Evolutionary conservation across 2,329 filamentous ascomycete genomes (phyloP), one percentile per base, ranked within the genome.

Genomic region (Fulvia fulva): DNA sequence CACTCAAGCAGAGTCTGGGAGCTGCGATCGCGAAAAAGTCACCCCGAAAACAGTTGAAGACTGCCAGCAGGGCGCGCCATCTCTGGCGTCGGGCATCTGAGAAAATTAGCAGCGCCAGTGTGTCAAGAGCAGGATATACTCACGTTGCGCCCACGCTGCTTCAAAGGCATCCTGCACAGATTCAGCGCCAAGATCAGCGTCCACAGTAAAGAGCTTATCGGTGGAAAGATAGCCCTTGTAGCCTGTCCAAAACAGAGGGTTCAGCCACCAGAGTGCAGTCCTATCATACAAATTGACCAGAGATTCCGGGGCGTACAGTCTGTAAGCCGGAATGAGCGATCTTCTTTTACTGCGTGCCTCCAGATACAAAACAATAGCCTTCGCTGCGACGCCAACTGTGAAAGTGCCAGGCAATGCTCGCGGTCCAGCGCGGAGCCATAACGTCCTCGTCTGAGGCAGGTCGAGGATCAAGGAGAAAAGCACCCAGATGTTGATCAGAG

Each of bases 181-280:
- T 21, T 57, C 37, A 3, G 64, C 56, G 22, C 44, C 55, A 19
- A 67, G 50, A 45, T 51, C 58, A 5, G 51, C 45, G 32, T 67
- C 67, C 12, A 70, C 46, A 30, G 54, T 32, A 49, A 60, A 62
- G n/a, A 70, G 58, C 41, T 70, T 65, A 12, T 66, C 59, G 6
- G 63, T 45, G 1, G 53, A 51, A 22, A 73, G 57, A 12, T 65
- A 60, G 22, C 56, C 57, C 16, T 60, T 66, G 19, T 67, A 71
- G 1, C 72, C 72, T 8, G 57, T 58, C 59, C 67, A 59, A 44
- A 75, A 64, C 4, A 73, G 51, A 7, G 54, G 60, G 58, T 74
- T 75, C n/a, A 76, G 53, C 74, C 74, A 76, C 70, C 70, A 75
- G 49, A 74, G 67, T 2, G 71, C 26, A 41, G 59, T 68, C 9